Base-by-base conservation (phyloP, 352 stramenopile genomes). In the Globisporangium echinulatum region DNA sequence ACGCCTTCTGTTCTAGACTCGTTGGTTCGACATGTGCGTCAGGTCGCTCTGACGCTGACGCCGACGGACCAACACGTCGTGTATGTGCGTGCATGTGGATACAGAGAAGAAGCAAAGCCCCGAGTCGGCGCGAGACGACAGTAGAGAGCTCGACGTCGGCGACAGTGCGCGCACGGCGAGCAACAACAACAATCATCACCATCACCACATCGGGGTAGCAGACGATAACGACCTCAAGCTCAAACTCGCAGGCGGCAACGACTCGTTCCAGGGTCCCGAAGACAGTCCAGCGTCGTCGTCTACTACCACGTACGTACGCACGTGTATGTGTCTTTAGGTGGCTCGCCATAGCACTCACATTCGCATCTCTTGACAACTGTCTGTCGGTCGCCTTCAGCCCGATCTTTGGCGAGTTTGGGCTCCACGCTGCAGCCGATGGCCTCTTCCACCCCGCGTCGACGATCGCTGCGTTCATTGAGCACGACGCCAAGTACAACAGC, bases 401-500 rank as follows among this genome's bases (percentile, higher is more conserved):
- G 19, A 74, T 82, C 57, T 87, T 90, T 51, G 72, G 84, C 10
- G 64, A 73, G 19, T 87, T 88, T 56, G 63, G 73, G 39, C 51
- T 85, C 8, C 71, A 91, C 33, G 81, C 81, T 13, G 81, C 81
- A 7, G 81, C 79, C 7, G 84, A 89, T 10, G 83, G 84, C 0
- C 64, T 90, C 6, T 93, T 91, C 54, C 84, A 93, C 52, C 84
- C 84, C 6, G 84, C 79, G 7, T 91, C 81, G 3, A 69, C 75
- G 15, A 85, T 93, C 19, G 77, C 88, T 46, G 84, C 84, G 10
- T 93, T 93, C 53, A 74, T 81, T 8, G 82, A 90, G 59, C 78
- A 91, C 58, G 81, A 91, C 57, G 74, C 74, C n/a, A 86, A 86
- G 61, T 91, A 86, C 59, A 63, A 52, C 17, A 37, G 1, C 47